Base-by-base conservation (phyloP, 805 yeast species). In the Candida maesae region DNA sequence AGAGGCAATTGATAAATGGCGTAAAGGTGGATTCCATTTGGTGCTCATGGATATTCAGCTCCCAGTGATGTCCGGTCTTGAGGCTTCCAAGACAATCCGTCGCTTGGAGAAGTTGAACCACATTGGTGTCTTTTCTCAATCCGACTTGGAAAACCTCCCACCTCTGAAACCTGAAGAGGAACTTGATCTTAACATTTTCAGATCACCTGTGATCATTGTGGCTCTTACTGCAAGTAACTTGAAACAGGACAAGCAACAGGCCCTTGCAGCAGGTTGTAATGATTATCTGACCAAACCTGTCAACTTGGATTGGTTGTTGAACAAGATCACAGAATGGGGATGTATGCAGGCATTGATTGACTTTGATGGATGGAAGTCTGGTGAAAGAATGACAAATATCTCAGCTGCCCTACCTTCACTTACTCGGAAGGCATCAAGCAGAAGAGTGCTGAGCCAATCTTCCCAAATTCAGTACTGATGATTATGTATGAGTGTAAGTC, bases 311-410 rank as follows among this genome's bases (percentile, higher is more conserved):
- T 93, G 99, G 99, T 69, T 93, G 35, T 86, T 89, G 55, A 87
- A 86, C 57, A 93, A 93, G 64, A 85, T 93, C 38, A 84, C 89
- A 1, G 97, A 91, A 63, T 93, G 98, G 98, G 98, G 99, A 1
- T 91, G 98, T 63, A 91, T 91, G 98, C 99, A 91, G 65, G 97
- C 97, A 1, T 67, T 91, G 36, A 90, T 91, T 60, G 95, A 91
- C 63, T 91, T 84, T 61, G 96, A 93, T 59, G 91, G 95, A 28
- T 93, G 97, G 95, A 79, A 76, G 51, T 67, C 68, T 28, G 70
- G 70, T 9, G 67, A 66, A 41, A 63, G 68, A 53, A 64, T 64
- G 68, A 64, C 71, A 1, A 66, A 65, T 33, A 64, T 56, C 8
- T 31, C 47, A 9, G 60, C 61, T 29, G 61, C 61, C 0, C 36